Evolutionary conservation across 129 eudicot species (phyloP).

Genomic region (Lactuca saligna): DNA sequence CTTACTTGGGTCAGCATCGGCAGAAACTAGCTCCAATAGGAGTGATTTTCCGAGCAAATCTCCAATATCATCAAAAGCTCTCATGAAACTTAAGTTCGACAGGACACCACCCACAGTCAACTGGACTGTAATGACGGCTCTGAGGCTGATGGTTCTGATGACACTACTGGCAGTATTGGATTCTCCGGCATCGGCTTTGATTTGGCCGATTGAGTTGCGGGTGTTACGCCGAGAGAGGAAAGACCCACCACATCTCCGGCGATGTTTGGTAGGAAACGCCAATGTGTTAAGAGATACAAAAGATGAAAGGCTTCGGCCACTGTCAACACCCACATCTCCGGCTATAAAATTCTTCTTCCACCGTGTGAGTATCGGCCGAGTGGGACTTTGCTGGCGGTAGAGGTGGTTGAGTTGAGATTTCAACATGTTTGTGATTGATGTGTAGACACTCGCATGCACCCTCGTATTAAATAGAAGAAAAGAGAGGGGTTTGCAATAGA

Average conservation of each 20-base stretch:
- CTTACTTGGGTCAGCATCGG: slow-evolving; percentile 66
- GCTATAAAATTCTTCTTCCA: not conserved
- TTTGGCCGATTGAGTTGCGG: not conserved
- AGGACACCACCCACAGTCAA: slow-evolving; percentile 48
- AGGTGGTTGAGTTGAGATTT: slow-evolving; percentile 21
- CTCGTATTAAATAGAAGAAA: slow-evolving; percentile 2
- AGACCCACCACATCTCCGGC: not conserved
- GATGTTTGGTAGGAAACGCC: slow-evolving; percentile 18
- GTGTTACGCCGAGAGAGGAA: not conserved
- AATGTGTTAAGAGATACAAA: slow-evolving; percentile 20
- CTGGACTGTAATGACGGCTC: slow-evolving; percentile 49
- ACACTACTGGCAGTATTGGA: not conserved
- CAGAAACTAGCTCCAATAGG: slow-evolving; percentile 60
- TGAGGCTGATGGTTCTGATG: slow-evolving; percentile 18
- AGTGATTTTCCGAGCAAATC: slow-evolving; percentile 63
- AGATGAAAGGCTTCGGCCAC: slow-evolving; percentile 2
- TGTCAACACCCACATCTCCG: slow-evolving; percentile 10
- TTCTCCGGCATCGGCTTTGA: slow-evolving; percentile 17
- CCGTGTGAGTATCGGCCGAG: slow-evolving; percentile 14
- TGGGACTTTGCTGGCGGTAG: slow-evolving; percentile 1
- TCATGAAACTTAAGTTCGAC: slow-evolving; percentile 32
- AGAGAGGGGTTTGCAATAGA: not conserved
- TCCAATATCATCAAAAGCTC: slow-evolving; percentile 41
- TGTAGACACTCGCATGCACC: slow-evolving; percentile 10
- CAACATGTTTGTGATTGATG: slow-evolving; percentile 24